These are phyloP conservation scores for Amanita muscaria DNA, from an alignment of 768 basidiomycete genomes.

Conservation along the genomic window DNA sequence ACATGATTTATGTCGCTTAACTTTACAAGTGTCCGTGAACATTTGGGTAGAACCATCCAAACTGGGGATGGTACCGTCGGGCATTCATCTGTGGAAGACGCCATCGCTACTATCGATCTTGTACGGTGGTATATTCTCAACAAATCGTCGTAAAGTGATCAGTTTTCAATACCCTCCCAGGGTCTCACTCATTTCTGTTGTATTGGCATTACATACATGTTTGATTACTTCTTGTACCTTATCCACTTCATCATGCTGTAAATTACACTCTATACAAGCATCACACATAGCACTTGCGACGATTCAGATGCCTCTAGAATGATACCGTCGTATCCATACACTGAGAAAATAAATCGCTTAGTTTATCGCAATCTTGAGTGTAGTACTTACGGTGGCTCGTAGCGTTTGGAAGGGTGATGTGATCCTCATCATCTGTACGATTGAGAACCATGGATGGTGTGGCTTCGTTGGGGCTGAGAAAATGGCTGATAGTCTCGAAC, in stretches of 20 bases:
- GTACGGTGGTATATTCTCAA: constrained; percentile 77
- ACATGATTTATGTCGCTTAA: constrained; percentile 11
- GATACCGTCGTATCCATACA: constrained; percentile 75
- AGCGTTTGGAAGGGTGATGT: constrained; percentile 56
- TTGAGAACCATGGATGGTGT: constrained; percentile 78
- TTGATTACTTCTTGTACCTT: no score
- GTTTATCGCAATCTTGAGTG: background rate
- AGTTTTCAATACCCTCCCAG: no score
- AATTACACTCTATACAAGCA: constrained; percentile 39
- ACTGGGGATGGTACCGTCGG: constrained; percentile 64
- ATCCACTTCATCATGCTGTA: background rate
- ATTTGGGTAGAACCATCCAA: constrained; percentile 77
- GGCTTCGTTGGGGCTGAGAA: constrained; percentile 63
- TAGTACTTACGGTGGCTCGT: constrained; percentile 51
- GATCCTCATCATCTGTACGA: constrained; percentile 68
- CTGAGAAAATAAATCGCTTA: constrained; percentile 25
- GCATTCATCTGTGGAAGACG: constrained; percentile 89
- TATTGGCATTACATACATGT: no score
- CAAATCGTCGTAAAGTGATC: no score
- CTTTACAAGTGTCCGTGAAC: constrained; percentile 65
- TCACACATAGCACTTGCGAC: constrained; percentile 70
- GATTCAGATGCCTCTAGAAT: constrained; percentile 73
- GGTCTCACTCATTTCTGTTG: no score
- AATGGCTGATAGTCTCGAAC: constrained; percentile 75
- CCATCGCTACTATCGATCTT: constrained; percentile 79